Conservation (phyloP, 2,329 filamentous ascomycete genomes). For the Ophiostoma sp. region DNA sequence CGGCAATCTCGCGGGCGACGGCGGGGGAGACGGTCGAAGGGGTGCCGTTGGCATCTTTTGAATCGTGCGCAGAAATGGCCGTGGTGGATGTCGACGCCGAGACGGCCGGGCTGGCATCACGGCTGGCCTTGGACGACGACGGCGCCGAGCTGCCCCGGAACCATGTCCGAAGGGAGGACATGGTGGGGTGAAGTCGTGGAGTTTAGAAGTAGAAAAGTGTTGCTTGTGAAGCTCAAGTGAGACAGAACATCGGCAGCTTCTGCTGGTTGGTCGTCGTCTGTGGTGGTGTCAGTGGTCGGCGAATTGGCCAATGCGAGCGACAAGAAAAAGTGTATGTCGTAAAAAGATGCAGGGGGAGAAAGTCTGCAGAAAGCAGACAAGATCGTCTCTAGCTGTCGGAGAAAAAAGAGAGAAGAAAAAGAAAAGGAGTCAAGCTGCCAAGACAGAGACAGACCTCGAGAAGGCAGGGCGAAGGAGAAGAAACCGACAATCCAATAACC, state of each 20-base stretch:
- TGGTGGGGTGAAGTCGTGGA: constrained; percentile 24
- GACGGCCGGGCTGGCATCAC: constrained; percentile 36
- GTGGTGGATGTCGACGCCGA: constrained; percentile 34
- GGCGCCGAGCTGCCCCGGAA: constrained; percentile 43
- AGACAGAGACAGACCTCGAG: background rate
- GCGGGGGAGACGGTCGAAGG: background rate
- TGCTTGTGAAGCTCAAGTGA: background rate
- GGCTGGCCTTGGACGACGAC: constrained; percentile 36
- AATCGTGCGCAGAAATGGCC: constrained; percentile 29
- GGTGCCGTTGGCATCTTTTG: background rate
- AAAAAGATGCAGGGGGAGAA: background rate
- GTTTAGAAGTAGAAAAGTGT: background rate
- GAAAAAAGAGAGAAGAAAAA: background rate
- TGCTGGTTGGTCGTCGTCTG: background rate
- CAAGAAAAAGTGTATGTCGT: background rate
- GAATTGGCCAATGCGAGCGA: constrained; percentile 12
- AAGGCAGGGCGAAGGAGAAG: background rate
- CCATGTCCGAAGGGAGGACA: constrained; percentile 49
- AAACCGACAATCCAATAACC: background rate
- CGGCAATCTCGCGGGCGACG: constrained; percentile 47
- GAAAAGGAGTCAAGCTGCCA: background rate
- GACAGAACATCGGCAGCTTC: background rate
- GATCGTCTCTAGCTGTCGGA: constrained; percentile 11
- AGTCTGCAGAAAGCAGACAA: background rate
- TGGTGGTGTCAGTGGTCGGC: background rate